phyloP scores from a whole-genome alignment of 192 early-diverging fungal species.

The Gaertneriomyces semiglobifer region DNA sequence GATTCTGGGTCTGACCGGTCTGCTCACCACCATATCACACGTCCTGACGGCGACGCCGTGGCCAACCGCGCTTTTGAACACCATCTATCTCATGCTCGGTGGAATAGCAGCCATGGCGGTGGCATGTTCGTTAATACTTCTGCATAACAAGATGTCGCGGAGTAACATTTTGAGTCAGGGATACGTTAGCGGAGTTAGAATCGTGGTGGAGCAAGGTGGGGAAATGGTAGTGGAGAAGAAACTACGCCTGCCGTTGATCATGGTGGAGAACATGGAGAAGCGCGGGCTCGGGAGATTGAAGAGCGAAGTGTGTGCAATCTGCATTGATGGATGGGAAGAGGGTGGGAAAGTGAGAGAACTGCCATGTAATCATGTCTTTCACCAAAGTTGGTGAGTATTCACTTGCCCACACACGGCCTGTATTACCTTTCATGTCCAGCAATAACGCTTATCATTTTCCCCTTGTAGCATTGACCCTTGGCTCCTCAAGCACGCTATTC shows the following conservation, averaged over 20 bases:
- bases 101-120: constrained; percentile 17
- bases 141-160: constrained; percentile 20
- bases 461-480: constrained; percentile 47
- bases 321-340: constrained; percentile 47
- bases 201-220: constrained; percentile 5
- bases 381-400: constrained; percentile 35
- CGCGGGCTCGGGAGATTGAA: neutral
- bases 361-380: constrained; percentile 50
- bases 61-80: constrained; percentile 11
- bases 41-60: neutral
- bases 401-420: neutral
- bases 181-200: neutral
- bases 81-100: constrained; percentile 14
- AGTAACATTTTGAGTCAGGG: neutral
- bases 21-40: too few species aligned
- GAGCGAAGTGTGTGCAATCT: constrained; percentile 46
- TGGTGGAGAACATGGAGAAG: constrained; percentile 15
- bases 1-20: too few species aligned
- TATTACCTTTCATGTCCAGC: neutral
- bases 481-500: constrained; percentile 45
- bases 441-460: neutral
- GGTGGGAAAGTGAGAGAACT: constrained; percentile 39
- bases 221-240: constrained; percentile 29
- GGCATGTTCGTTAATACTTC: constrained; percentile 14
- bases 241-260: constrained; percentile 16